Conservation (phyloP, 1,284 basidiomycete species). For the Ganoderma resinaceum region DNA sequence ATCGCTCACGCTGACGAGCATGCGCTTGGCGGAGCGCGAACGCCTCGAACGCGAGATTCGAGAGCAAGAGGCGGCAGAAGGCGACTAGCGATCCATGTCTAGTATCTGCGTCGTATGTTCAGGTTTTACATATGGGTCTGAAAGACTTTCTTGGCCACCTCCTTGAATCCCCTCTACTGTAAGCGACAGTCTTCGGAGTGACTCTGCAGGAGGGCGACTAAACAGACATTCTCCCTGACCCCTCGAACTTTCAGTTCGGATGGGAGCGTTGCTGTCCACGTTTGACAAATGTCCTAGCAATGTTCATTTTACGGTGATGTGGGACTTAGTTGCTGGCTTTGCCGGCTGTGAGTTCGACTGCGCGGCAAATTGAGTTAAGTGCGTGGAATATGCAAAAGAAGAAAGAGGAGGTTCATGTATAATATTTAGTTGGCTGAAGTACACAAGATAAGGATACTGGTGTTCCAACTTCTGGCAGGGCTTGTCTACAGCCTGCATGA, state of each 20-base stretch:
- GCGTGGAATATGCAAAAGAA: not conserved
- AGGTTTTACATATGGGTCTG: too few relatives aligned
- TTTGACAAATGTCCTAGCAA: too few relatives aligned
- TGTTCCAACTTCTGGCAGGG: too few relatives aligned
- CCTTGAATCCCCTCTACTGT: too few relatives aligned
- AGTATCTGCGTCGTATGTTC: too few relatives aligned
- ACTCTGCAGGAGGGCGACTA: not conserved
- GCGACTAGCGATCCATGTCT: not conserved
- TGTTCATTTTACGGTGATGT: too few relatives aligned
- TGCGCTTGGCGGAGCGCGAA: slow-evolving; percentile 82
- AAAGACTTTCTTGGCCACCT: too few relatives aligned
- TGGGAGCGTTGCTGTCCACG: too few relatives aligned
- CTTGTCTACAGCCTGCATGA: not conserved
- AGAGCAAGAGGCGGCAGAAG: slow-evolving; percentile 60
- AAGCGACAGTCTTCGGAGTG: not conserved
- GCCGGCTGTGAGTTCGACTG: not conserved
- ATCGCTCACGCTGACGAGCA: slow-evolving; percentile 81
- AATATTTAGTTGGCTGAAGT: not conserved
- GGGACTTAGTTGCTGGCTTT: too few relatives aligned
- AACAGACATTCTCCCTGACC: not conserved
- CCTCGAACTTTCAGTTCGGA: not conserved
- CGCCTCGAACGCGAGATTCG: slow-evolving; percentile 78
- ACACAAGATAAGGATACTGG: not conserved
- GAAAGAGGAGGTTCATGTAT: not conserved
- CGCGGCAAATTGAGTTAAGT: not conserved